Percentiles rank a stretch among this genome's conserved stretches.
These are phyloP conservation scores for Saturnispora ahearnii DNA, from an alignment of 805 yeast species.

Conservation along the genomic window DNA sequence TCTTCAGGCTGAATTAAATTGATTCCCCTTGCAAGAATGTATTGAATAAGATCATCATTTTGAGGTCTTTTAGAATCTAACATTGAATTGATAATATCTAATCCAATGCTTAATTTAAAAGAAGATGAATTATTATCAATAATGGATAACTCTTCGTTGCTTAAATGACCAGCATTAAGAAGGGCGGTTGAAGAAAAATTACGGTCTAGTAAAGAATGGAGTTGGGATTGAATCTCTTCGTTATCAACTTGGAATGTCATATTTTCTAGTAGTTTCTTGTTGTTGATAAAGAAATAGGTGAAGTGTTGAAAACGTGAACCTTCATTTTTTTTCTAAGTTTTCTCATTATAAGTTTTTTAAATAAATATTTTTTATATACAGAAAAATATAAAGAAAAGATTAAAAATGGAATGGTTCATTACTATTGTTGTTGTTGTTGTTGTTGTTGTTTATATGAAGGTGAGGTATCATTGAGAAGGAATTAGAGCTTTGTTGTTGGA, in stretches of 20 bases:
- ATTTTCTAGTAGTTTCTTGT: conserved; percentile 2
- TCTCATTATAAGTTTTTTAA: background rate
- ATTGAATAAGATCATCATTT: conserved; percentile 3
- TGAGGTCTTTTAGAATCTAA: background rate
- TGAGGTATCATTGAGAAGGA: background rate
- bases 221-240: conserved; percentile 2
- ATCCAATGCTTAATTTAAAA: background rate
- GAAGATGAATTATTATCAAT: background rate
- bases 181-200: conserved; percentile 3
- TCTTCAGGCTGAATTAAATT: background rate
- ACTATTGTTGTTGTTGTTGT: background rate
- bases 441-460: background rate
- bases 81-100: conserved; percentile 1
- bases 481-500: background rate
- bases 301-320: background rate
- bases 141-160: background rate
- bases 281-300: background rate
- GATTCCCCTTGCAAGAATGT: background rate
- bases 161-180: conserved; percentile 2
- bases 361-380: background rate
- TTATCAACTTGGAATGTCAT: conserved; percentile 3
- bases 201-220: background rate
- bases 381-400: background rate
- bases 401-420: background rate
- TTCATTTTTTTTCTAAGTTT: background rate